These are phyloP conservation scores for Mallotus repandus DNA, from an alignment of 441 rosid genomes.

Conservation along the genomic window DNA sequence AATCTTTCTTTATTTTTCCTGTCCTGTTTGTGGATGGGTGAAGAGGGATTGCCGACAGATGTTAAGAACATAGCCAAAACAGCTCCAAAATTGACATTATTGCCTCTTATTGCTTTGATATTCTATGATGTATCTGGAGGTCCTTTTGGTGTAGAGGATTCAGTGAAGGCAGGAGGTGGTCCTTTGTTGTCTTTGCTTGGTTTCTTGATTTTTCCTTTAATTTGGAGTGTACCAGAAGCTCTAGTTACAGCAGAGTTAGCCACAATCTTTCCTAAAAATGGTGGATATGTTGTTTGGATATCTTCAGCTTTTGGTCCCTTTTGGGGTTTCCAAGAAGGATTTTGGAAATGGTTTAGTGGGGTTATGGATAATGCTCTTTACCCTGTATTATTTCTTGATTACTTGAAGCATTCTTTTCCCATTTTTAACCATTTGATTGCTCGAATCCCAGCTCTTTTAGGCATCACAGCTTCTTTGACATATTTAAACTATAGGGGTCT, in stretches of 20 bases:
- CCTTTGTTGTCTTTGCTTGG: slow-evolving; percentile 83
- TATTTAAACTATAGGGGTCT: slow-evolving; percentile 87
- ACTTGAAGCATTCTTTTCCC: slow-evolving; percentile 82
- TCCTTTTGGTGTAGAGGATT: slow-evolving; percentile 93
- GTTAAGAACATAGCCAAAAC: slow-evolving; percentile 32
- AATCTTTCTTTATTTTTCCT: slow-evolving; percentile 11
- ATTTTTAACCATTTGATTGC: slow-evolving; percentile 52
- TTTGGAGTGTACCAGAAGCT: slow-evolving; percentile 96
- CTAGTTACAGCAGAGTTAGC: slow-evolving; percentile 92
- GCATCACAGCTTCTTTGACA: slow-evolving; percentile 66
- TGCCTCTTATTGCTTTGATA: slow-evolving; percentile 81
- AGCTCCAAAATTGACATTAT: slow-evolving; percentile 63
- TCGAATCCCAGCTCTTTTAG: slow-evolving; percentile 80
- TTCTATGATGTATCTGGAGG: slow-evolving; percentile 96
- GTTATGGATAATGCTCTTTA: slow-evolving; percentile 95
- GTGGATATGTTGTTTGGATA: slow-evolving; percentile 91
- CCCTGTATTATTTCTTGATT: slow-evolving; percentile 88
- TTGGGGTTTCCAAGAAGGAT: slow-evolving; percentile 97
- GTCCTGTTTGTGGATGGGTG: slow-evolving; percentile 56
- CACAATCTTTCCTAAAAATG: slow-evolving; percentile 91
- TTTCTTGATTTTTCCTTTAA: slow-evolving; percentile 73
- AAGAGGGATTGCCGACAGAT: slow-evolving; percentile 45
- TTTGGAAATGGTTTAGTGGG: slow-evolving; percentile 98
- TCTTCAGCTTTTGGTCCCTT: slow-evolving; percentile 91
- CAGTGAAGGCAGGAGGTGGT: slow-evolving; percentile 85